Percentiles rank a stretch among this genome's conserved stretches.
These are phyloP conservation scores for Mycosphaerella sp. DNA, from an alignment of 2,329 filamentous ascomycete species.

Conservation along the genomic window DNA sequence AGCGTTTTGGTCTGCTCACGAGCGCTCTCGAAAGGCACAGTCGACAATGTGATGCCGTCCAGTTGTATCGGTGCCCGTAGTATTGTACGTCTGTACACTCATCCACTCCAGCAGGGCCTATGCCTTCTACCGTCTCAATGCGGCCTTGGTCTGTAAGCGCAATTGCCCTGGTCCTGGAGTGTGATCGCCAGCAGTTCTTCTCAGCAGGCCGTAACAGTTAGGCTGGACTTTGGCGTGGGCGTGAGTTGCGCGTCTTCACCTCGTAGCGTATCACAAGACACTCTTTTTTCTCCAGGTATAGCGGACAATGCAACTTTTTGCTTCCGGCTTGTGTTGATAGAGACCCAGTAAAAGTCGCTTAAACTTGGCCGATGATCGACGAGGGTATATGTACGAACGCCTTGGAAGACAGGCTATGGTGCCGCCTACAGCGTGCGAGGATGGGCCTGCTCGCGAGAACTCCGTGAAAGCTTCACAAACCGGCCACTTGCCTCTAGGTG, in stretches of 20 bases:
- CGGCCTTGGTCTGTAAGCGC: conserved; percentile 14
- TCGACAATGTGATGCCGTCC: neutral
- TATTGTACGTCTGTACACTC: neutral
- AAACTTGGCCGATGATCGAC: conserved; percentile 20
- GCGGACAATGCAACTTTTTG: conserved; percentile 2
- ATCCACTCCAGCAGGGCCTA: conserved; percentile 2
- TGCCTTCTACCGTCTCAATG: conserved; percentile 8
- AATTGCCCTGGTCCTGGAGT: conserved; percentile 9
- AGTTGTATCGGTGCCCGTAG: neutral
- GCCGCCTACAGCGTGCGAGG: conserved; percentile 19
- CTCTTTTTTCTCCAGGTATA: conserved; percentile 8
- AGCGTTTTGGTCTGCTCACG: neutral
- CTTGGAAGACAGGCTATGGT: conserved; percentile 17
- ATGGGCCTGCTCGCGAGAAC: conserved; percentile 25
- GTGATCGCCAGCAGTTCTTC: conserved; percentile 6
- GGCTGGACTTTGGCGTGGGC: conserved; percentile 12
- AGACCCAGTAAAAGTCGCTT: conserved; percentile 16
- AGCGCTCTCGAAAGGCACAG: neutral
- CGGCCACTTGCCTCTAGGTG: conserved; percentile 16
- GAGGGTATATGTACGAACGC: conserved; percentile 19
- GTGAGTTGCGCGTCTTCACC: conserved; percentile 12
- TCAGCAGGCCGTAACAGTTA: conserved; percentile 8
- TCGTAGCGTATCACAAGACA: conserved; percentile 17
- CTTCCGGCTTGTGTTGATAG: conserved; percentile 13
- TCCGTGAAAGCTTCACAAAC: conserved; percentile 18